Percentiles rank a stretch among this genome's conserved stretches.
phyloP scores from a whole-genome alignment of 768 basidiomycete species.

The Russula virescens region DNA sequence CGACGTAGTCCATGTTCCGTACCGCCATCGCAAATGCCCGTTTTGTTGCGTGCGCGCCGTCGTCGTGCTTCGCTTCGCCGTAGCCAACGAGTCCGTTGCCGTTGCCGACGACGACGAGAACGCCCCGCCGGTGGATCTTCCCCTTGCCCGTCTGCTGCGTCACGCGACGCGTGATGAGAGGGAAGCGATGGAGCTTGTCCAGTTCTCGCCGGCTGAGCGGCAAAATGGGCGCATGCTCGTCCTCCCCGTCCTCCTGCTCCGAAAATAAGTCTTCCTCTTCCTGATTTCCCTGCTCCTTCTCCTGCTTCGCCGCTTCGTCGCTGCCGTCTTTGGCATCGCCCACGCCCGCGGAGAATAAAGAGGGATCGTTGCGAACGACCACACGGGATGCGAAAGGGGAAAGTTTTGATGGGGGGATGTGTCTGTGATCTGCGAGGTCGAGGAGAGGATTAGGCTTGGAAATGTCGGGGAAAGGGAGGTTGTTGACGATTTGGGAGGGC shows the following conservation, averaged over 20 bases:
- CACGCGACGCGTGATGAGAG: constrained; percentile 50
- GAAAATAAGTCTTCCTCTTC: constrained; percentile 22
- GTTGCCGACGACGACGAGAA: constrained; percentile 72
- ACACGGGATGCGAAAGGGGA: constrained; percentile 56
- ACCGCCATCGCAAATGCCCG: constrained; percentile 68
- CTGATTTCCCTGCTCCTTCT: constrained; percentile 28
- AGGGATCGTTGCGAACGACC: constrained; percentile 64
- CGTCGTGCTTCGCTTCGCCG: constrained; percentile 73
- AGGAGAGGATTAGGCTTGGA: constrained; percentile 15
- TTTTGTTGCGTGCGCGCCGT: constrained; percentile 44
- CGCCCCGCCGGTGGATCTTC: constrained; percentile 60
- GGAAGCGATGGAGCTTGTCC: constrained; percentile 36
- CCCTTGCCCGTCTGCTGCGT: constrained; percentile 93
- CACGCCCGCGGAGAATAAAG: constrained; percentile 45
- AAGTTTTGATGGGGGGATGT: constrained; percentile 48
- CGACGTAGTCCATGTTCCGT: constrained; percentile 86
- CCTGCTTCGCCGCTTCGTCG: constrained; percentile 30
- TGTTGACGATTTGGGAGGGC: background rate
- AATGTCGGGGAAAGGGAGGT: constrained; percentile 35
- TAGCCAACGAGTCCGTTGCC: constrained; percentile 78
- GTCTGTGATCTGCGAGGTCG: constrained; percentile 5
- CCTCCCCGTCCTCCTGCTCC: constrained; percentile 23
- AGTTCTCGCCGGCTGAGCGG: constrained; percentile 28
- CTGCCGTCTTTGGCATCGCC: constrained; percentile 31
- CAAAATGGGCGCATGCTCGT: constrained; percentile 31